Evolutionary conservation across 768 basidiomycete genomes (phyloP), one percentile per base, ranked within the genome.

Genomic region (Podaxis mareebaensis): DNA sequence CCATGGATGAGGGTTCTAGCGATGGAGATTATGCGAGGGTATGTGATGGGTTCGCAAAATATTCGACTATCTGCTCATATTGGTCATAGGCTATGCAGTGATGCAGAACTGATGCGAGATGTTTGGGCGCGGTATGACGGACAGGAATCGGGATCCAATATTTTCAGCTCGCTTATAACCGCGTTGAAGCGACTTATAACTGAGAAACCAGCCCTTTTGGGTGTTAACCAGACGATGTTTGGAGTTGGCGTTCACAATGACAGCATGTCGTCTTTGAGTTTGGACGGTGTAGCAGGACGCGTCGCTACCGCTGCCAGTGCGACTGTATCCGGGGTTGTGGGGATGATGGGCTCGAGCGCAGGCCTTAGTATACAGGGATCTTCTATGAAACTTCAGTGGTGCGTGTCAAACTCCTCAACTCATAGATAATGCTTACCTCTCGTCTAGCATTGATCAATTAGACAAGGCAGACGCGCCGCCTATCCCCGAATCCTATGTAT

Each of bases 391-490:
- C 73, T 97, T 26, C 93, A 95, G 74, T 95, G 96, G 95, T 95
- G 64, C 46, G 86, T 11, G 46, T 17, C 36, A 44, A 38, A 36
- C 24, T 52, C 12, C 7, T 38, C 5, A 62, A 36, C n/a, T 42
- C 22, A 40, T 55, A n/a, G 10, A 40, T 49, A 56, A 55, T 65
- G 39, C 61, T 42, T 44, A 61, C 51, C 57, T 57, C 55, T 33
- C 3, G 40, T 42, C 4, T 68, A 97, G 96, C 72, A 98, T 99
- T 68, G 96, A 99, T 72, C 97, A 99, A 74, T 85, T 98, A 12
- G 96, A 99, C 78, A 99, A 99, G 74, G 91, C 94, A 0, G 97
- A 99, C 68, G 87, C 95, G 0, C 97, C 97, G 0, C 81, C 87
- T 0, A 95, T 98, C 58, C 96, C 97, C 0, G 97, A 99, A 63